Percentiles rank a stretch among this genome's conserved stretches.
Conservation (phyloP, 192 early-diverging fungal genomes). For the Linnemannia hyalina region DNA sequence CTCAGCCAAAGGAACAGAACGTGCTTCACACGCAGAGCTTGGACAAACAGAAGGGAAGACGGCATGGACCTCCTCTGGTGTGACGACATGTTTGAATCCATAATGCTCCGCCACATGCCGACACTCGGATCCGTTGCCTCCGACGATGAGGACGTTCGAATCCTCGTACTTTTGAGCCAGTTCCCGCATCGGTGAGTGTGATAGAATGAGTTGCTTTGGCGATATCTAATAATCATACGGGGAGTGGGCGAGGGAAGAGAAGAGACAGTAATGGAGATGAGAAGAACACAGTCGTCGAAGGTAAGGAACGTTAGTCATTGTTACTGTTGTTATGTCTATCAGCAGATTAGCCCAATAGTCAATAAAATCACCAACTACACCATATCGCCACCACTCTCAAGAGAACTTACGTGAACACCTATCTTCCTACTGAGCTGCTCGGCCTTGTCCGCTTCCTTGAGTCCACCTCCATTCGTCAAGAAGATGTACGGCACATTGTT, state of each 20-base stretch:
- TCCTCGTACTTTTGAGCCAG: slow-evolving; percentile 72
- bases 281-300: not conserved
- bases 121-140: slow-evolving; percentile 71
- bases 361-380: not conserved
- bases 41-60: slow-evolving; percentile 71
- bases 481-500: slow-evolving; percentile 83
- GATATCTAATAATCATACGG: slow-evolving; percentile 58
- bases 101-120: slow-evolving; percentile 76
- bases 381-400: not conserved
- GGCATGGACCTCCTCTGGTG: slow-evolving; percentile 69
- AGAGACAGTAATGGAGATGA: not conserved
- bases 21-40: slow-evolving; percentile 35
- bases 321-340: not conserved
- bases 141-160: slow-evolving; percentile 81
- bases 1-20: slow-evolving; percentile 33
- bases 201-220: slow-evolving; percentile 78
- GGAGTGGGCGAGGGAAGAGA: not conserved
- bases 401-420: slow-evolving; percentile 59
- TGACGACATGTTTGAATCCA: slow-evolving; percentile 72
- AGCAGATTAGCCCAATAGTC: not conserved
- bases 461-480: slow-evolving; percentile 92
- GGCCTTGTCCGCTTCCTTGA: slow-evolving; percentile 81
- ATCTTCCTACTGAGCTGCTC: slow-evolving; percentile 72
- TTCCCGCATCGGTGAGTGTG: slow-evolving; percentile 89
- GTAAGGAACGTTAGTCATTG: not conserved